These are phyloP conservation scores for Entomortierella beljakovae DNA, from an alignment of 192 early-diverging fungal species.

Conservation along the genomic window DNA sequence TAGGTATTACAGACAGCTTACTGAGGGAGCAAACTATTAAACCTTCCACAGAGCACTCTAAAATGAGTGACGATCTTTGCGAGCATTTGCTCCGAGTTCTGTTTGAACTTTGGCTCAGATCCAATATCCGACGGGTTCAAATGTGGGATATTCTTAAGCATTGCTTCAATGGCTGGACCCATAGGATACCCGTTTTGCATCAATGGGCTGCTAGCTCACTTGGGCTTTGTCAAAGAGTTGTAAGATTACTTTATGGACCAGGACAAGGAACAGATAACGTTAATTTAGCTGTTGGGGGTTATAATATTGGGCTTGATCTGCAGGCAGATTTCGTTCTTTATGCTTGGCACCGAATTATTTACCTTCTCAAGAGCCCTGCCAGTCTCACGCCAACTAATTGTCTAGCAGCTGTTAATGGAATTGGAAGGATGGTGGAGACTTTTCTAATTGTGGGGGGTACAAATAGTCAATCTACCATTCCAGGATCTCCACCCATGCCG, in stretches of 20 bases:
- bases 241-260: conserved; percentile 75
- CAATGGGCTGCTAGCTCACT: conserved; percentile 82
- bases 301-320: conserved; percentile 70
- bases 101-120: conserved; percentile 85
- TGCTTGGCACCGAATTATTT: conserved; percentile 79
- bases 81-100: conserved; percentile 78
- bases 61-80: conserved; percentile 84
- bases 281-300: conserved; percentile 62
- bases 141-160: conserved; percentile 86
- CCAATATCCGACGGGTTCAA: conserved; percentile 69
- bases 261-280: conserved; percentile 71
- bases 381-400: conserved; percentile 63
- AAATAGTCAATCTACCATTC: conserved; percentile 14
- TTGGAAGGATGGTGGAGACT: conserved; percentile 68
- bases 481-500: conserved; percentile 28
- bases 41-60: conserved; percentile 34
- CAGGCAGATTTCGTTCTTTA: conserved; percentile 73
- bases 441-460: conserved; percentile 49
- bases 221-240: conserved; percentile 76
- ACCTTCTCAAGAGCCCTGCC: conserved; percentile 66
- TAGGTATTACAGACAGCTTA: conserved; percentile 82
- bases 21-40: conserved; percentile 65
- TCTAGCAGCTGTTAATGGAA: conserved; percentile 62
- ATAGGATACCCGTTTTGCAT: conserved; percentile 74
- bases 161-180: conserved; percentile 77